Conservation (phyloP, 1,284 basidiomycete genomes). For the Pholiota adiposa region DNA sequence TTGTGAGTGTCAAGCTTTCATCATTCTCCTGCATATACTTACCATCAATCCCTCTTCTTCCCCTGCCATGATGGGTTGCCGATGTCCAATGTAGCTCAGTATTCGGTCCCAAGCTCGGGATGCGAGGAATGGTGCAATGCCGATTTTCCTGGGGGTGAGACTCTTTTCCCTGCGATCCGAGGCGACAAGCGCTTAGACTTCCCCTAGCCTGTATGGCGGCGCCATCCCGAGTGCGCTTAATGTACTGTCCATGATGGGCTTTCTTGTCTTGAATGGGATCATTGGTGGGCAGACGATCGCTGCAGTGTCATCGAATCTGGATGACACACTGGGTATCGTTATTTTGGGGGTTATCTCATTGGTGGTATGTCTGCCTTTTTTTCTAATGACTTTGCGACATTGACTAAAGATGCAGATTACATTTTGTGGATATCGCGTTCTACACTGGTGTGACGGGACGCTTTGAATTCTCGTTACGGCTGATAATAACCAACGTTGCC, state of each 20-base stretch:
- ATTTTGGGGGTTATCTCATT: constrained; percentile 75
- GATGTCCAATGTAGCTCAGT: constrained; percentile 18
- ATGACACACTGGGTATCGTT: constrained; percentile 72
- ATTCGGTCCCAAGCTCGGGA: constrained; percentile 41
- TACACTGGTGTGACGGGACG: constrained; percentile 56
- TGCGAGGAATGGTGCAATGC: constrained; percentile 41
- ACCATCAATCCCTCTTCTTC: neutral
- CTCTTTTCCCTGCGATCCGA: neutral
- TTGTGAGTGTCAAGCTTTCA: constrained; percentile 45
- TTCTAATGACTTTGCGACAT: neutral
- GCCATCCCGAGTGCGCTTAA: constrained; percentile 70
- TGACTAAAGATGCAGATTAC: constrained; percentile 37
- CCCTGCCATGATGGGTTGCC: neutral
- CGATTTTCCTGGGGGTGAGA: constrained; percentile 42
- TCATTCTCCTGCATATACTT: neutral
- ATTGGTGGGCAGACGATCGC: constrained; percentile 76
- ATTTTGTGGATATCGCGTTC: constrained; percentile 65
- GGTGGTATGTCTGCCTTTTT: constrained; percentile 41
- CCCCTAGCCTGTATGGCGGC: constrained; percentile 60
- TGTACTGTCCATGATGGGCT: constrained; percentile 67
- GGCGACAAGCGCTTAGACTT: neutral
- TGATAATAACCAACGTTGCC: neutral
- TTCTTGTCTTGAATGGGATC: constrained; percentile 74
- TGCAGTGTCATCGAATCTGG: constrained; percentile 54
- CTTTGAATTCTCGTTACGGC: neutral